Base-by-base conservation (phyloP, 805 yeast species). In the Barnettozyma salicaria region DNA sequence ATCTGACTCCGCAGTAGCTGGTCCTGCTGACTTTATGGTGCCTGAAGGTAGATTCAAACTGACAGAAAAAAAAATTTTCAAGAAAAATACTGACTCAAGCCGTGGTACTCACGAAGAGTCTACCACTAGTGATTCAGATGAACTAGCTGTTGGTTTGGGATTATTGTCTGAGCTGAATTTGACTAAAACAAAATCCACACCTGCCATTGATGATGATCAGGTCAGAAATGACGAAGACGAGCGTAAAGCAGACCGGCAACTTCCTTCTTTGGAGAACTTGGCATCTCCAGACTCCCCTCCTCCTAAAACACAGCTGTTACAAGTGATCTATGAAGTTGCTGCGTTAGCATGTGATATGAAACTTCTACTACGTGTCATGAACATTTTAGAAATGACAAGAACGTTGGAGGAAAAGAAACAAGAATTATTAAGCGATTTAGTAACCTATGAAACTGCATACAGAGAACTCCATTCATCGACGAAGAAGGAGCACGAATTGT, bases 321-420 rank as follows among this genome's bases (percentile, higher is more conserved):
- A 78, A 41, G 55, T 76, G 31, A 70, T 82, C 30, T 75, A 73
- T 48, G 85, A 83, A 45, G 61, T 74, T 5, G 78, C 81, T 1
- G 73, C 78, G 0, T 55, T 79, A 29, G 75, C 75, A 0, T 72
- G 78, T 42, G 90, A 83, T 50, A 64, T 77, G 59, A 77, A 78
- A 48, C 56, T 83, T 41, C 68, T 80, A 68, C 50, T 78, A 32
- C 60, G 83, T 37, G 68, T 79, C 0, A 55, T 67, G 41, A 77
- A 78, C 50, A 76, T 68, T 1, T 55, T 72, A 33, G 74, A 72
- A 36, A 72, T 76, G 72, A 58, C 71, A 12, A 53, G 55, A 19
- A 56, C 60, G 11, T 52, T 70, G 27, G 50, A 44, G n/a, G 44
- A 54, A 22, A 65, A 61, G 32, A 60, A 55, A 37, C 34, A 23